These are phyloP conservation scores for Cruciata laevipes DNA, from an alignment of 257 asterid genomes.

Conservation along the genomic window DNA sequence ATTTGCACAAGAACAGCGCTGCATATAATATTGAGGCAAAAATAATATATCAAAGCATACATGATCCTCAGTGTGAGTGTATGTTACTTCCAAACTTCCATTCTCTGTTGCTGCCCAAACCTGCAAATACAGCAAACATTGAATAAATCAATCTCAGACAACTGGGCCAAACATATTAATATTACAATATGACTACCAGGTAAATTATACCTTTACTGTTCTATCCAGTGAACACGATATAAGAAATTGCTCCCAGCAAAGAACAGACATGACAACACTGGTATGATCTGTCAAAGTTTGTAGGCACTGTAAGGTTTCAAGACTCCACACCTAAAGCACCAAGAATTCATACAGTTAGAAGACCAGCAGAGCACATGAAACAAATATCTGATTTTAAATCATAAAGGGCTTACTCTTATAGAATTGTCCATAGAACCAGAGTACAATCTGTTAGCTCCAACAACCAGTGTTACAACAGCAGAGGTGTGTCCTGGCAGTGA, in stretches of 20 bases:
- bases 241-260: slow-evolving; percentile 98
- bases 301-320: slow-evolving; percentile 79
- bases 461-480: slow-evolving; percentile 84
- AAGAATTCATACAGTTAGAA: slow-evolving; percentile 2
- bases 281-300: slow-evolving; percentile 77
- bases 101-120: slow-evolving; percentile 81
- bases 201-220: slow-evolving; percentile 58
- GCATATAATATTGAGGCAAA: slow-evolving; percentile 10
- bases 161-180: neutral
- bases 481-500: slow-evolving; percentile 76
- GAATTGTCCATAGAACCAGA: slow-evolving; percentile 95
- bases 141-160: slow-evolving; percentile 10
- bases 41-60: slow-evolving; percentile 35
- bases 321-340: slow-evolving; percentile 77
- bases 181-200: neutral
- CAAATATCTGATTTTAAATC: neutral
- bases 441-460: slow-evolving; percentile 75
- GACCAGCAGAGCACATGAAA: neutral
- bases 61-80: slow-evolving; percentile 75
- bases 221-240: slow-evolving; percentile 88
- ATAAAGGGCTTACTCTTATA: slow-evolving; percentile 46
- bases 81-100: slow-evolving; percentile 92
- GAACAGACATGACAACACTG: slow-evolving; percentile 87
- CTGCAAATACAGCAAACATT: slow-evolving; percentile 29
- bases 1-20: neutral